phyloP scores from a whole-genome alignment of 1,139 yeast species.

The Suhomyces taliae region DNA sequence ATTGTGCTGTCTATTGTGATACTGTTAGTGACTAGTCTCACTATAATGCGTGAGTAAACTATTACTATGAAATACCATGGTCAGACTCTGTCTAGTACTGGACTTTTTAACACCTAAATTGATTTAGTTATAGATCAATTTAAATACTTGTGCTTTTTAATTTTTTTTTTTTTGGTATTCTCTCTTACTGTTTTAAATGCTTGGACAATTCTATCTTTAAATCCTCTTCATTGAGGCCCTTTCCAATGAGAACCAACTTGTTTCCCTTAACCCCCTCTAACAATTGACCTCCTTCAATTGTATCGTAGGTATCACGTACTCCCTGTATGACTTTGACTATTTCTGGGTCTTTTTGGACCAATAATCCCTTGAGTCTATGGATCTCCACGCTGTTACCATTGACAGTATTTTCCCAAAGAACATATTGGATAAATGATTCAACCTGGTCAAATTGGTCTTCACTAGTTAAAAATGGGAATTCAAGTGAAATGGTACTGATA shows the following conservation, averaged over 20 bases:
- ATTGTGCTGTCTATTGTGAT: too few species aligned
- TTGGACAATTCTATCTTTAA: conserved; percentile 26
- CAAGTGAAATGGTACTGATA: conserved; percentile 61
- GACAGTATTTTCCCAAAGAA: conserved; percentile 64
- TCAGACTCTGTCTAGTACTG: too few species aligned
- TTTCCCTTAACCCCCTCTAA: conserved; percentile 38
- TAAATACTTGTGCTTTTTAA: too few species aligned
- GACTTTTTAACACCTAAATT: too few species aligned
- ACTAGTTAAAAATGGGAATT: conserved; percentile 46
- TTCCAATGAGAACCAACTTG: conserved; percentile 84
- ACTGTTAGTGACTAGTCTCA: too few species aligned
- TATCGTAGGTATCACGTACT: conserved; percentile 88
- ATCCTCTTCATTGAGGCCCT: conserved; percentile 43
- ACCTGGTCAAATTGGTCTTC: conserved; percentile 37
- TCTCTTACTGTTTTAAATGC: conserved; percentile 12
- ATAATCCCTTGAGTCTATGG: conserved; percentile 79
- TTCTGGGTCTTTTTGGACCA: conserved; percentile 34
- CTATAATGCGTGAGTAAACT: too few species aligned
- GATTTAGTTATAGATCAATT: too few species aligned
- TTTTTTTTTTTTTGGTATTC: neutral
- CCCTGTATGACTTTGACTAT: conserved; percentile 74
- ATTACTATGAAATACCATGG: too few species aligned
- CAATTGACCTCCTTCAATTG: conserved; percentile 52
- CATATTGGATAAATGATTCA: conserved; percentile 62
- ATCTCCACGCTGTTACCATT: conserved; percentile 56